Percentiles rank a stretch among this genome's conserved stretches.
Conservation (phyloP, 441 rosid species). For the Arabidopsis lyrata region DNA sequence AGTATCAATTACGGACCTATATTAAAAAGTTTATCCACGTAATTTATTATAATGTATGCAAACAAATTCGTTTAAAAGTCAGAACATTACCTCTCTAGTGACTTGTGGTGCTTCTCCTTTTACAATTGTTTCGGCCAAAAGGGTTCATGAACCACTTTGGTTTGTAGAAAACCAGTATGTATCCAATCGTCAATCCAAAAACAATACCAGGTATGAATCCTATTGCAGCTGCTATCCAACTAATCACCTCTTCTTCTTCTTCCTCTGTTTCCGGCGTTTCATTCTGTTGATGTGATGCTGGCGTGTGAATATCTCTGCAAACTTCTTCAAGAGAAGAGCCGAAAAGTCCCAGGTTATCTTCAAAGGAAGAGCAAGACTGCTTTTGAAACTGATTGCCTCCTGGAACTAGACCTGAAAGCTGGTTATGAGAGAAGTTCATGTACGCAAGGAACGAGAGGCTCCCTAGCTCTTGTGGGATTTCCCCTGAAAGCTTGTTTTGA, state of each 20-base stretch:
- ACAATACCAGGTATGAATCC: neutral
- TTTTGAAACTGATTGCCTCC: slow-evolving; percentile 34
- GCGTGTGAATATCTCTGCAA: neutral
- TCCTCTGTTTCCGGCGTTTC: neutral
- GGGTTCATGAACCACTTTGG: neutral
- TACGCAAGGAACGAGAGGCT: slow-evolving; percentile 20
- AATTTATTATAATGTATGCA: neutral
- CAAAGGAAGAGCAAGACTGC: slow-evolving; percentile 1
- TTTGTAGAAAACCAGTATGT: neutral
- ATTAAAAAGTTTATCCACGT: neutral
- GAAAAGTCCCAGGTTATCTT: neutral
- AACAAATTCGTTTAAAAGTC: neutral
- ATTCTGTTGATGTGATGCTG: neutral
- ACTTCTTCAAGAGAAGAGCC: slow-evolving; percentile 27
- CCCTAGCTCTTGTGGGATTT: neutral
- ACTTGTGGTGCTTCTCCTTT: neutral
- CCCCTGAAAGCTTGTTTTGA: neutral
- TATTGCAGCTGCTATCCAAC: neutral
- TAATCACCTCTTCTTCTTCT: neutral
- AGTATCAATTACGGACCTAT: neutral
- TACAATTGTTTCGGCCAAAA: neutral
- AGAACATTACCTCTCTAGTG: neutral
- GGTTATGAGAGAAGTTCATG: slow-evolving; percentile 39
- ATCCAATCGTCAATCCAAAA: neutral
- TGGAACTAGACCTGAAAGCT: slow-evolving; percentile 37